Base-by-base conservation (phyloP, 164 flowering plant species). In the Berberis vulgaris region DNA sequence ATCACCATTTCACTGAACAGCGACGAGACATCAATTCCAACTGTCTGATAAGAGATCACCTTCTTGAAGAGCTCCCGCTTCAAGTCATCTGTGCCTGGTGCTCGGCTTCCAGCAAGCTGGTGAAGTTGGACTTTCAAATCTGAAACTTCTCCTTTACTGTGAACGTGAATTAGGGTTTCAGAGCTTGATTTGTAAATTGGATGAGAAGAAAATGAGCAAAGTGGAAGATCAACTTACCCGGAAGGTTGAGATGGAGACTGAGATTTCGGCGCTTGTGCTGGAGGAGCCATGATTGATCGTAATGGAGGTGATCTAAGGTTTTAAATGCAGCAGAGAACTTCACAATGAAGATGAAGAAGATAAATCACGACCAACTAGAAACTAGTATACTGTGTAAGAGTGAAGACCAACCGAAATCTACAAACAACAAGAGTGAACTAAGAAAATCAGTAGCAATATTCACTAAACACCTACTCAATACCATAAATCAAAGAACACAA, bases 1-100 rank as follows among this genome's bases (percentile, higher is more conserved):
- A 95, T 91, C 54, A 95, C 99, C 99, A 95, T 95, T 73, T 95
- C 99, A 39, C 97, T 91, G 64, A 95, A 95, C n/a, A 95, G 76
- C 0, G 98, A 78, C 1, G 99, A 95, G 8, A 95, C 99, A 65
- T 95, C 98, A 54, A 95, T 82, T 6, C 98, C 99, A 43, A 95
- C 80, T 0, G 99, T 95, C 99, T 91, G 91, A 79, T 86, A 84
- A 2, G 97, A 95, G 53, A 95, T 88, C 40, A 91, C 99, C 72
- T 95, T 95, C 84, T 95, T 95, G 78, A 81, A 95, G 6, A 95
- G 87, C 10, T 95, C 98, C 11, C 99, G 67, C 74, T 95, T 95
- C 1, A 95, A 77, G 62, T 91, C 92, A 63, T 95, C 99, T 0
- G 83, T 73, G 1, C 99, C 99, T 5, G 96, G 97, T 2, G 98